Base-by-base conservation (phyloP, 1,284 basidiomycete genomes). In the Phylloboletellus chloephorus region DNA sequence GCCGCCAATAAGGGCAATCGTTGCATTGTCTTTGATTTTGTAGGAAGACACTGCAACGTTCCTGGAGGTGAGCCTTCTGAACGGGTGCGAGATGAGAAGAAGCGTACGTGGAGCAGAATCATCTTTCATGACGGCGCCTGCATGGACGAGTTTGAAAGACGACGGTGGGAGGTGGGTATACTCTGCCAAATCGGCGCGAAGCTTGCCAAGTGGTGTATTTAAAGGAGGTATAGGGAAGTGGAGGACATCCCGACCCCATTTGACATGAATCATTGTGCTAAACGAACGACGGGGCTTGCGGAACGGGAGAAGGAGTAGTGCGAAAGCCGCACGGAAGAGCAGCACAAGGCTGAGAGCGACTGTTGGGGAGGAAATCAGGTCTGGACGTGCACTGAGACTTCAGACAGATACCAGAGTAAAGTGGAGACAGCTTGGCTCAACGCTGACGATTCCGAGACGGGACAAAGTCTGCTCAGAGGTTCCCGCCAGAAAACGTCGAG, bases 71-170 rank as follows among this genome's bases (percentile, higher is more conserved):
- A 35, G 48, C 44, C 32, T 42, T 48, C 25, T 28, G 36, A 42
- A 32, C 37, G 20, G 37, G 29, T 30, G 38, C 20, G 34, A 45
- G 15, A 30, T 29, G 10, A 33, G 33, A 38, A 37, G 46, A 44
- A 13, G 73, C 76, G 56, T 53, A 86, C 81, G 67, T 31, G 74
- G 77, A 4, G 76, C 79, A 46, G 67, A 66, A 55, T 90, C 80
- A 56, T 89, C 85, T 49, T 79, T 82, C 76, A 88, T 82, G 54
- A 89, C 71, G 5, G 82, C 86, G 31, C 87, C 86, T 29, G 79
- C 74, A 59, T 85, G 80, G 43, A 90, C 74, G 58, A 90, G 72
- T 57, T 87, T 85, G 71, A 88, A 86, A n/a, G 73, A 71, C 51
- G 71, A 51, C 25, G 60, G 59, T 0, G 76, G 71, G 5, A 88